Evolutionary conservation across 345 rosid genomes (phyloP).

Genomic region (Linum lewisii): DNA sequence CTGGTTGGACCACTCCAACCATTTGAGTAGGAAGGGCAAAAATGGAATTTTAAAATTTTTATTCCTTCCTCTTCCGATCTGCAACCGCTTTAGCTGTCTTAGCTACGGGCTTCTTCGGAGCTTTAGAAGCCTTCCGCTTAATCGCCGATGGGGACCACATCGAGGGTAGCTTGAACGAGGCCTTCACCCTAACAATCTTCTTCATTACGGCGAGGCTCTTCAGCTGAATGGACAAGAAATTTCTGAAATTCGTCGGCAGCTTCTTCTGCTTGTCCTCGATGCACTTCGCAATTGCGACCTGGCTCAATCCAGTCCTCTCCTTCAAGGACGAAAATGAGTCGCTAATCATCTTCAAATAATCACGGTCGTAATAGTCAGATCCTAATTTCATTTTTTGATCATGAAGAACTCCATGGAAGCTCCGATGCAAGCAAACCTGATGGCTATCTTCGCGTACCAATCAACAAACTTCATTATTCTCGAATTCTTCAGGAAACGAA

Average conservation of each 20-base stretch:
- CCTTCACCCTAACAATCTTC: conserved; percentile 18
- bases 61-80: no score
- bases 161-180: conserved; percentile 19
- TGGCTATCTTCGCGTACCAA: conserved; percentile 78
- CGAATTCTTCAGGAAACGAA: no score
- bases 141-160: background rate
- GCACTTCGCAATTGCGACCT: conserved; percentile 15
- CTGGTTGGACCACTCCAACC: no score
- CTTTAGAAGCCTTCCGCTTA: no score
- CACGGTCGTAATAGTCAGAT: background rate
- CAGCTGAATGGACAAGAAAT: conserved; percentile 13
- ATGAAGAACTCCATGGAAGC: conserved; percentile 91
- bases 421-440: conserved; percentile 64
- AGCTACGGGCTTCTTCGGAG: no score
- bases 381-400: conserved; percentile 73
- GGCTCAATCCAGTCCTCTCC: conserved; percentile 20
- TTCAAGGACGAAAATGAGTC: conserved; percentile 13
- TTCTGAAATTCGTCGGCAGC: conserved; percentile 17
- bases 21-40: no score
- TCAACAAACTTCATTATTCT: conserved; percentile 46
- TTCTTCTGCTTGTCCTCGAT: conserved; percentile 20
- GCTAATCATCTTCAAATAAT: conserved; percentile 11
- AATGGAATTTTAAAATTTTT: no score
- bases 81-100: no score
- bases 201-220: conserved; percentile 17